phyloP scores from a whole-genome alignment of 2,329 filamentous ascomycete species.

The Thielaviopsis populi region DNA sequence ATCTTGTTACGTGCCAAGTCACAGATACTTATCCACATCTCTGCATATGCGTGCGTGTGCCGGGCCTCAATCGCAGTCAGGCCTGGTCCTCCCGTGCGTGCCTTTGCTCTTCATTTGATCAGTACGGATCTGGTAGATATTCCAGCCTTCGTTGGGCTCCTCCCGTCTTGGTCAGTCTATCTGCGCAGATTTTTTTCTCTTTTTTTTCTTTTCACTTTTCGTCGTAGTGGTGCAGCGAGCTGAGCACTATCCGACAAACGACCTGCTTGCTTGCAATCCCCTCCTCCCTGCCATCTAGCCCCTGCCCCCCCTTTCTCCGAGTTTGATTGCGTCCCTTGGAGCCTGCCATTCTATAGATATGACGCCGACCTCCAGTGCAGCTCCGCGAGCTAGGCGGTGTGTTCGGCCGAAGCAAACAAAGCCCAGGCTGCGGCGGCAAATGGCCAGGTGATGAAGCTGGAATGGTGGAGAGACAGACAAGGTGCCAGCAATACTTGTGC shows the following conservation, averaged over 20 bases:
- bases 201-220: neutral
- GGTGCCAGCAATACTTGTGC: neutral
- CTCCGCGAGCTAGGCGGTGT: neutral
- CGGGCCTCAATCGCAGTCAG: neutral
- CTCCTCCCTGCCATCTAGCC: neutral
- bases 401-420: neutral
- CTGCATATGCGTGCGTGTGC: neutral
- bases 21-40: neutral
- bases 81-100: neutral
- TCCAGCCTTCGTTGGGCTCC: neutral
- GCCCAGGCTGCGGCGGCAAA: neutral
- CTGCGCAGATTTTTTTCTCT: neutral
- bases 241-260: too few relatives aligned
- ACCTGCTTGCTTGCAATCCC: neutral
- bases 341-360: neutral
- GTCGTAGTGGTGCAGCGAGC: too few relatives aligned
- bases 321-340: neutral
- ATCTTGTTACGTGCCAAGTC: neutral
- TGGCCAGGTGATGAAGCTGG: neutral
- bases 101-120: neutral
- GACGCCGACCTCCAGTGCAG: neutral
- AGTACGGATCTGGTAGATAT: neutral
- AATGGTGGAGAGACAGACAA: neutral
- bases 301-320: neutral
- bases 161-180: neutral